Base-by-base conservation (phyloP, 192 early-diverging fungal species). In the Umbelopsis vinacea region DNA sequence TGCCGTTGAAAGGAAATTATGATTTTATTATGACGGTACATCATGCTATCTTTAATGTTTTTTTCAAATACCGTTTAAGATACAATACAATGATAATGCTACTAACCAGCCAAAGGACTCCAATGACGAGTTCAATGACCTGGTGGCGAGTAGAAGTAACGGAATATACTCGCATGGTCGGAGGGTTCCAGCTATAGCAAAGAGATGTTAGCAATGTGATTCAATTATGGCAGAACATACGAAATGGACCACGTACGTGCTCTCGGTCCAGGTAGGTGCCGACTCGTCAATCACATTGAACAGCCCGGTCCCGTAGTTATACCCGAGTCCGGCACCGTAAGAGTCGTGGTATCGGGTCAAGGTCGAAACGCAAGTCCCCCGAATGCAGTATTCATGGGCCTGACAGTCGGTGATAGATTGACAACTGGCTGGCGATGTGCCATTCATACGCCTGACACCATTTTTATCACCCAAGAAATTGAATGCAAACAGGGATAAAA, bases 271-370 rank as follows among this genome's bases (percentile, higher is more conserved):
- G 12, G 81, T 78, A 8, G 77, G 74, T 57, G 84, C 81, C 19
- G 79, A 79, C 5, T 76, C 68, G 68, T 88, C 79, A 11, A 72
- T 78, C 17, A 88, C 81, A 35, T 46, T 71, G 23, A 75, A 74
- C 5, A 50, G 22, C 5, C 73, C 81, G 0, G 33, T 69, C 2
- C 81, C 54, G 46, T 81, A 76, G 55, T 79, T 55, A 63, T 79
- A 79, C 11, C 67, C 67, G 55, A 88, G 69, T 23, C 86, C 86
- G 38, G 72, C 67, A 14, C 86, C 86, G 71, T 82, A 88, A 0
- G 86, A 77, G 22, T 86, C 81, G 71, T 88, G 84, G 43, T 84
- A 88, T 11, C 79, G 70, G n/a, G 86, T 88, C 54, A 86, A 67
- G 8, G 83, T 80, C 15, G 50, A 55, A 37, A 83, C 71, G 54